Base-by-base conservation (phyloP, 352 stramenopile species). In the Pythium grandisporangium region DNA sequence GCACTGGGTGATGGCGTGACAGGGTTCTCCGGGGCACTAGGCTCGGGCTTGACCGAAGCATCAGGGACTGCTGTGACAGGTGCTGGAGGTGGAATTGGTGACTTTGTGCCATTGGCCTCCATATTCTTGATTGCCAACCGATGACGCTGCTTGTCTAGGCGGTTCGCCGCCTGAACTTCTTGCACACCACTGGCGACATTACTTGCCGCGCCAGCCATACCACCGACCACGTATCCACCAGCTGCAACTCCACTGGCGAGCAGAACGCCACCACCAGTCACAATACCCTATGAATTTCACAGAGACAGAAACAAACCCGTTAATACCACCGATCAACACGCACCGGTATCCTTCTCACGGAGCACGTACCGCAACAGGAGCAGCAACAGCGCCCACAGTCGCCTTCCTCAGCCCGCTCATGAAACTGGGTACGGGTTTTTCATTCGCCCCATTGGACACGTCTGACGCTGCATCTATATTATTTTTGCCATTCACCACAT, bases 351-450 rank as follows among this genome's bases (percentile, higher is more conserved):
- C n/a, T n/a, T n/a, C n/a, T n/a, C n/a, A n/a, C n/a, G n/a, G n/a
- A n/a, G n/a, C n/a, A 49, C 53, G 17, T 40, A 93, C 80, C 55
- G 80, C 80, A 29, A 93, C 66, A 6, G 80, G 80, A 30, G 80
- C 80, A 8, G 77, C 66, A 12, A 93, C 70, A 24, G 80, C 80
- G 17, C 80, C 78, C 37, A 93, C 67, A 0, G 80, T 93, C 2
- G 80, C 80, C 55, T 91, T 91, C 61, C 88, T 93, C 35, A 93
- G 45, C 16, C 80, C 80, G 30, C 76, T 68, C 68, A 90, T 84
- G 42, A 93, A 93, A 0, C 63, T 90, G 32, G 80, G 72, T 2
- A 60, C 56, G 5, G 76, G 80, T 42, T 89, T 87, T 21, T 89
- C 73, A 20, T 82, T 78, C 3, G 58, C 63, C 3, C 59, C 30